These are phyloP conservation scores for Pezicula radicicola DNA, from an alignment of 2,329 filamentous ascomycete species.

Conservation along the genomic window DNA sequence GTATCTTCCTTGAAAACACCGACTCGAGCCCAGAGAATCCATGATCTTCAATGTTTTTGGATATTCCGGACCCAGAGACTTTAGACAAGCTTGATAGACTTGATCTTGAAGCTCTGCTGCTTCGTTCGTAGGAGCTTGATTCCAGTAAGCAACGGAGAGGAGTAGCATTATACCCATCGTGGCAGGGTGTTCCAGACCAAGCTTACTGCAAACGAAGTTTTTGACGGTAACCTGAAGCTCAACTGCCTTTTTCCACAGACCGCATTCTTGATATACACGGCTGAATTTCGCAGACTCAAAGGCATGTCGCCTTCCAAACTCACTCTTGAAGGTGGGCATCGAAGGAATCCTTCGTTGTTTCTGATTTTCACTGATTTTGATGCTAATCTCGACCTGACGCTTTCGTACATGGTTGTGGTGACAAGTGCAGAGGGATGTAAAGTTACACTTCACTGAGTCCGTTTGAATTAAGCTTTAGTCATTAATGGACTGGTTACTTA, in stretches of 20 bases:
- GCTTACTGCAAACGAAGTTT: slow-evolving; percentile 14
- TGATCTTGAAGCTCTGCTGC: slow-evolving; percentile 21
- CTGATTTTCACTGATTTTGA: slow-evolving; percentile 1
- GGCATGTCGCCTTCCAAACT: slow-evolving; percentile 4
- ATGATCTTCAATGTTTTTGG: slow-evolving; percentile 24
- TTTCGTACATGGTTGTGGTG: slow-evolving; percentile 11
- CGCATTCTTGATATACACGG: slow-evolving; percentile 22
- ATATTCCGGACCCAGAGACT: slow-evolving; percentile 20
- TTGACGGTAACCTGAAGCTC: slow-evolving; percentile 23
- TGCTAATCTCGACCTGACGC: slow-evolving; percentile 6
- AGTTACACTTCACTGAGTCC: too few relatives aligned
- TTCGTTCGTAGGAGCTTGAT: slow-evolving; percentile 17
- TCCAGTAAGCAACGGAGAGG: slow-evolving; percentile 15
- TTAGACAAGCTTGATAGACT: slow-evolving; percentile 17
- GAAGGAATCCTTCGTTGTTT: slow-evolving; percentile 9
- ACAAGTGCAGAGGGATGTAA: too few relatives aligned
- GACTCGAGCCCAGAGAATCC: slow-evolving; percentile 18
- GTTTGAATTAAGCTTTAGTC: too few relatives aligned
- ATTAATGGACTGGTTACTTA: too few relatives aligned
- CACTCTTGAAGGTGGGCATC: not conserved
- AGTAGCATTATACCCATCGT: slow-evolving; percentile 19
- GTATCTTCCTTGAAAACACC: slow-evolving; percentile 19
- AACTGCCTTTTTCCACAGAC: slow-evolving; percentile 23
- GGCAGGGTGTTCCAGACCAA: slow-evolving; percentile 19
- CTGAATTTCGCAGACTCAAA: slow-evolving; percentile 25